Evolutionary conservation across 352 stramenopile species (phyloP), one percentile per base, ranked within the genome.

Genomic region (Phytophthora constricta): DNA sequence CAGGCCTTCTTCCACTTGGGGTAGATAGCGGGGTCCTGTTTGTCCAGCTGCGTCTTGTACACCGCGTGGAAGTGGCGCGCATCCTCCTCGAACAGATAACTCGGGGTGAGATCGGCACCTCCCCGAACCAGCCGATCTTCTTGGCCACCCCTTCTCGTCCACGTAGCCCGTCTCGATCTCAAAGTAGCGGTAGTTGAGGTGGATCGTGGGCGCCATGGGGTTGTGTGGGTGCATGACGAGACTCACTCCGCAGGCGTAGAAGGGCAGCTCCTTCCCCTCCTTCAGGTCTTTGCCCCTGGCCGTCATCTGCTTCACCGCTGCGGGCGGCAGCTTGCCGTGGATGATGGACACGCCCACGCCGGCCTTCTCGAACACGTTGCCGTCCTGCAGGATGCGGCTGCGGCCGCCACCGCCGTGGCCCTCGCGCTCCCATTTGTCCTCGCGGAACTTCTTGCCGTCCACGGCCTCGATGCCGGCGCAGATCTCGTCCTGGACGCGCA

Each of bases 181-280:
- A 80, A 99, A 99, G 84, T 98, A 99, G 22, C 98, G 91, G 79
- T 98, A 99, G 82, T 99, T 99, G 34, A 98, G 85, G 77, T 99
- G 97, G 83, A 98, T 98, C 16, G 96, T 99, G n/a, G 97, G 96
- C 54, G 92, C 96, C 87, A 95, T 95, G 5, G 87, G 87, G 76
- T 95, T 95, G 59, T 90, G 91, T 34, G 97, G 96, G 68, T 99
- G 97, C 91, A 99, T 99, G 20, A 99, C 98, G 47, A 97, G 95
- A 48, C 84, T 98, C 53, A 99, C 82, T 37, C 91, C 91, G 64
- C 95, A 98, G 10, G 95, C 97, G 80, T 98, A 99, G 82, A 99
- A 99, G 0, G 97, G 96, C 52, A 99, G 82, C 41, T 89, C 77
- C 63, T 92, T 69, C 54, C 76, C 80, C 49, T 88, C 77, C 41